These are phyloP conservation scores for Triticum monococcum DNA, from an alignment of 176 grass and related monocot genomes.

Conservation along the genomic window DNA sequence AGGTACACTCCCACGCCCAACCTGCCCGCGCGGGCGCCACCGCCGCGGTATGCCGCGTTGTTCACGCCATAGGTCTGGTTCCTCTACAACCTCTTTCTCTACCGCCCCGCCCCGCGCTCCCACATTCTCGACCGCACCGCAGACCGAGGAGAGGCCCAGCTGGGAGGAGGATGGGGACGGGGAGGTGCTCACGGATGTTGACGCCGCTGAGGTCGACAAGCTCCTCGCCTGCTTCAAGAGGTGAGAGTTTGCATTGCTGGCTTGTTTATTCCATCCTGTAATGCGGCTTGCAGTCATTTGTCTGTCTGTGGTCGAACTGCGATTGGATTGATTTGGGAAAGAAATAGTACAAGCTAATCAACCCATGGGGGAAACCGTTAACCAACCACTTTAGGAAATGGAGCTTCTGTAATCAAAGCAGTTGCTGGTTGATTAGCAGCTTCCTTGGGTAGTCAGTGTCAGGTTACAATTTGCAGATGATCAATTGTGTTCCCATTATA, in stretches of 20 bases:
- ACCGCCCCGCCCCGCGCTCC: slow-evolving; percentile 46
- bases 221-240: slow-evolving; percentile 70
- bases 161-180: neutral
- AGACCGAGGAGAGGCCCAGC: slow-evolving; percentile 33
- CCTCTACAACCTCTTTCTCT: slow-evolving; percentile 89
- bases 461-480: too few species aligned
- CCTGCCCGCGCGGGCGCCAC: slow-evolving; percentile 37
- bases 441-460: too few species aligned
- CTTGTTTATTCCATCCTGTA: neutral
- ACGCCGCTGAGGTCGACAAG: slow-evolving; percentile 61
- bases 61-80: slow-evolving; percentile 85
- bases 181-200: slow-evolving; percentile 74
- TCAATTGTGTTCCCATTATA: too few species aligned
- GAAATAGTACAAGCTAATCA: neutral
- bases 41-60: slow-evolving; percentile 62
- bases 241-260: slow-evolving; percentile 1
- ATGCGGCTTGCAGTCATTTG: neutral
- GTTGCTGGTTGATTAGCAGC: too few species aligned
- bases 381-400: too few species aligned
- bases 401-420: too few species aligned
- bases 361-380: too few species aligned
- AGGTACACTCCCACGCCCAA: slow-evolving; percentile 64
- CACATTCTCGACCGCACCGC: slow-evolving; percentile 65
- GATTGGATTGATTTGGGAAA: neutral
- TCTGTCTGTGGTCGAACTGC: neutral